Percentiles rank a stretch among this genome's conserved stretches.
phyloP scores from a whole-genome alignment of 371 early-diverging fungal genomes.

The Encephalitozoon hellem region DNA sequence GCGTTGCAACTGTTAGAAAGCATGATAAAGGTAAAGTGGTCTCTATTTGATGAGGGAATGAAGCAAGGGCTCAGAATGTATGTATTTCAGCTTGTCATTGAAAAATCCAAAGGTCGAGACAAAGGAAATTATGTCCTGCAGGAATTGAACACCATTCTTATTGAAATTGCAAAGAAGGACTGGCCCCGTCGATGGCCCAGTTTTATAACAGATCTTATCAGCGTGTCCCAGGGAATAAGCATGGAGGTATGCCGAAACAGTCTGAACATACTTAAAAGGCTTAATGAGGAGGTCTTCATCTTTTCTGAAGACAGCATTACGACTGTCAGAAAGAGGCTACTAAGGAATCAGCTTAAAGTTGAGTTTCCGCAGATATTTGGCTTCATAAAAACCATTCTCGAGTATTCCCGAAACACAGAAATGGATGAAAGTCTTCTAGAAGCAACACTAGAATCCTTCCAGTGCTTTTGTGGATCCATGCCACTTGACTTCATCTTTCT shows the following conservation, averaged over 20 bases:
- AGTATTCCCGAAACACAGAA: conserved; percentile 62
- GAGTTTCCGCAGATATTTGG: conserved; percentile 88
- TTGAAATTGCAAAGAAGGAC: conserved; percentile 91
- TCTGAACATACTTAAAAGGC: conserved; percentile 79
- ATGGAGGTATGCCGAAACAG: conserved; percentile 90
- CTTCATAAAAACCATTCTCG: conserved; percentile 82
- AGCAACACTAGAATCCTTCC: conserved; percentile 79
- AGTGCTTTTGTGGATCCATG: conserved; percentile 86
- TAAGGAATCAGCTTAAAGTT: conserved; percentile 80
- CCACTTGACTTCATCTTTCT: conserved; percentile 88
- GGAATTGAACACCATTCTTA: conserved; percentile 56
- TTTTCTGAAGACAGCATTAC: conserved; percentile 91
- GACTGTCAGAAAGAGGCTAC: conserved; percentile 73
- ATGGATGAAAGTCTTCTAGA: conserved; percentile 66
- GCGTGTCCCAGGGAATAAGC: conserved; percentile 72
- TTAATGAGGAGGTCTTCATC: conserved; percentile 92
- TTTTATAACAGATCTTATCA: conserved; percentile 91
- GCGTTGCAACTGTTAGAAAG: conserved; percentile 88
- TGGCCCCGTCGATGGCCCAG: conserved; percentile 98
- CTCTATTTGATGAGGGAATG: conserved; percentile 75
- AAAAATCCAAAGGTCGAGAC: conserved; percentile 29
- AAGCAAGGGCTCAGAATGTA: conserved; percentile 67
- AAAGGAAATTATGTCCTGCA: conserved; percentile 43
- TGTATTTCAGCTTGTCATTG: conserved; percentile 47
- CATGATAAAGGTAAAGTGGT: conserved; percentile 90